Conservation (phyloP, 371 early-diverging fungal species). For the Polyrhizophydium stewartii region DNA sequence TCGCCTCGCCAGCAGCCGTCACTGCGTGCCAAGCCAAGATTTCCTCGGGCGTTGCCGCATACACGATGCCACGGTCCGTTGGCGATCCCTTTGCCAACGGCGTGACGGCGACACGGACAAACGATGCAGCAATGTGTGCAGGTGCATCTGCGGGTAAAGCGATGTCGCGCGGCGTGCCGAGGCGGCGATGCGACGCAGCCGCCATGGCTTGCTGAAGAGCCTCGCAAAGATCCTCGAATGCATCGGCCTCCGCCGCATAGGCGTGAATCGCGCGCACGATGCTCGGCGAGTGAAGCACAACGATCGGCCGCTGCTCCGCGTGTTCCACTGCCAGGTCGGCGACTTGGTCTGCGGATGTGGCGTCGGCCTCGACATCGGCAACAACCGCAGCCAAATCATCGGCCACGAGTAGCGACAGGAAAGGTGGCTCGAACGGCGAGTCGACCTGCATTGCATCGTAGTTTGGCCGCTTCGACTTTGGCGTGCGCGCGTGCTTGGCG, state of each 20-base stretch:
- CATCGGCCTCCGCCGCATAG: background rate
- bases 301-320: background rate
- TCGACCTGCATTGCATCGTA: conserved; percentile 56
- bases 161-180: too few relatives aligned
- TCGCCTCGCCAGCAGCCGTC: background rate
- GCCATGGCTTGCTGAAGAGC: background rate
- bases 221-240: background rate
- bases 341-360: too few relatives aligned
- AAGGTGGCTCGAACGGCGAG: conserved; percentile 60
- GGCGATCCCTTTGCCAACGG: conserved; percentile 51
- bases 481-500: conserved; percentile 50
- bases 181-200: too few relatives aligned
- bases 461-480: conserved; percentile 69
- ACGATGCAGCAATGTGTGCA: conserved; percentile 11
- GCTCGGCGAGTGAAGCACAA: background rate
- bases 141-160: background rate
- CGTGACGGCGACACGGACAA: conserved; percentile 46
- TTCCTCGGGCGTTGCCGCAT: conserved; percentile 30
- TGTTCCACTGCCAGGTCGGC: too few relatives aligned
- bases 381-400: too few relatives aligned
- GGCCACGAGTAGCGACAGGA: conserved; percentile 28
- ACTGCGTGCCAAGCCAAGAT: background rate
- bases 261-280: background rate
- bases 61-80: conserved; percentile 47
- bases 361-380: too few relatives aligned